Percentiles rank a stretch among this genome's conserved stretches.
These are phyloP conservation scores for Arabidopsis hybrid DNA, from an alignment of 441 rosid genomes.

Conservation along the genomic window DNA sequence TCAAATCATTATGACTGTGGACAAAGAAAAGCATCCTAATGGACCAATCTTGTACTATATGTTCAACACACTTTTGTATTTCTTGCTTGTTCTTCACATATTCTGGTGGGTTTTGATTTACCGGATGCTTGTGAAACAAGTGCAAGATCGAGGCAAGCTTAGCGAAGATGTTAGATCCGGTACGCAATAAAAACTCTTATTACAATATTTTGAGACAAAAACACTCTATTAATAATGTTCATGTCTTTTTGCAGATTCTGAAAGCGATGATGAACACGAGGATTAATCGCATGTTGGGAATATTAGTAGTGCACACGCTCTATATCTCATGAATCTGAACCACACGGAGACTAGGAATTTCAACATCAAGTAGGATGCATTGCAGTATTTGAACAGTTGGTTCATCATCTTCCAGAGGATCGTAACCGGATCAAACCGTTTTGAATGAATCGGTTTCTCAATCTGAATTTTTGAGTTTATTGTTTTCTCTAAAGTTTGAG, in stretches of 20 bases:
- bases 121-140: slow-evolving; percentile 61
- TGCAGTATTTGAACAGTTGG: slow-evolving; percentile 12
- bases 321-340: not conserved
- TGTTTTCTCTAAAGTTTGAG: slow-evolving; percentile 24
- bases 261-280: slow-evolving; percentile 71
- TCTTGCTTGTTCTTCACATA: slow-evolving; percentile 58
- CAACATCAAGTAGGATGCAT: not conserved
- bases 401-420: slow-evolving; percentile 15
- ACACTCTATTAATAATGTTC: not conserved
- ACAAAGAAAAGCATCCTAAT: slow-evolving; percentile 55
- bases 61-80: slow-evolving; percentile 62
- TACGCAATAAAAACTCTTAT: slow-evolving; percentile 29
- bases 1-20: slow-evolving; percentile 57
- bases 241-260: slow-evolving; percentile 62
- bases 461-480: slow-evolving; percentile 10
- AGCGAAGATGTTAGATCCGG: slow-evolving; percentile 72
- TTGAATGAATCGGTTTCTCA: slow-evolving; percentile 17
- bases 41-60: slow-evolving; percentile 62
- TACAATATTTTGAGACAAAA: not conserved
- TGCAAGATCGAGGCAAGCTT: slow-evolving; percentile 59
- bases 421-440: not conserved
- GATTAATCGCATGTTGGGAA: slow-evolving; percentile 46
- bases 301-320: not conserved
- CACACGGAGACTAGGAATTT: not conserved
- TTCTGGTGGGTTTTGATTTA: slow-evolving; percentile 72